Conservation (phyloP, 2,329 filamentous ascomycete genomes). For the Arachnomyces sp. region DNA sequence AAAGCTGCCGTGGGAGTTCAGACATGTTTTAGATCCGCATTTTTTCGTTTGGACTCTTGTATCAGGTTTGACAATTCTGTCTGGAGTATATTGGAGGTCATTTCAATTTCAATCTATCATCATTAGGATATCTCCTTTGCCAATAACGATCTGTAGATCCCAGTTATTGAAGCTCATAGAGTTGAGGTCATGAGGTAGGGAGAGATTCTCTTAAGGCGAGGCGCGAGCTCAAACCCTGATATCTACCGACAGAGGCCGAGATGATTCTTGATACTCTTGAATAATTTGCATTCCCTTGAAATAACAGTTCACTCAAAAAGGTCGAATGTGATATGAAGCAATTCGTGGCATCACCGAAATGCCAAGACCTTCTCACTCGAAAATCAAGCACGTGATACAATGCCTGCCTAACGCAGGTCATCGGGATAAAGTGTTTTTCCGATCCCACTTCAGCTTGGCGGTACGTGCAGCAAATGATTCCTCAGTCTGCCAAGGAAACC, state of each 20-base stretch:
- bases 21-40: slow-evolving; percentile 74
- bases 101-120: slow-evolving; percentile 38
- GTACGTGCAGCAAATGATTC: too few species aligned
- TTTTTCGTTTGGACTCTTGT: slow-evolving; percentile 92
- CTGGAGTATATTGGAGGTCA: slow-evolving; percentile 85
- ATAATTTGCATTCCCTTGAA: background rate
- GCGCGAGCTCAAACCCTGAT: too few species aligned
- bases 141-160: too few species aligned
- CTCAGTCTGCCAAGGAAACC: too few species aligned
- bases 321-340: background rate
- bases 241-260: too few species aligned
- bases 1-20: slow-evolving; percentile 10
- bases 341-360: background rate
- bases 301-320: background rate
- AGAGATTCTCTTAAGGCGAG: too few species aligned
- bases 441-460: too few species aligned
- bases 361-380: background rate
- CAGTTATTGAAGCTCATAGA: too few species aligned
- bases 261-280: too few species aligned
- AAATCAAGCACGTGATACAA: background rate
- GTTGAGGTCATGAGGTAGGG: too few species aligned
- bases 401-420: background rate
- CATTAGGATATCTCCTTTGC: too few species aligned
- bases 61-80: slow-evolving; percentile 85
- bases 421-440: background rate